Base-by-base conservation (phyloP, 2,329 filamentous ascomycete species). In the Calonectria hawksworthii region DNA sequence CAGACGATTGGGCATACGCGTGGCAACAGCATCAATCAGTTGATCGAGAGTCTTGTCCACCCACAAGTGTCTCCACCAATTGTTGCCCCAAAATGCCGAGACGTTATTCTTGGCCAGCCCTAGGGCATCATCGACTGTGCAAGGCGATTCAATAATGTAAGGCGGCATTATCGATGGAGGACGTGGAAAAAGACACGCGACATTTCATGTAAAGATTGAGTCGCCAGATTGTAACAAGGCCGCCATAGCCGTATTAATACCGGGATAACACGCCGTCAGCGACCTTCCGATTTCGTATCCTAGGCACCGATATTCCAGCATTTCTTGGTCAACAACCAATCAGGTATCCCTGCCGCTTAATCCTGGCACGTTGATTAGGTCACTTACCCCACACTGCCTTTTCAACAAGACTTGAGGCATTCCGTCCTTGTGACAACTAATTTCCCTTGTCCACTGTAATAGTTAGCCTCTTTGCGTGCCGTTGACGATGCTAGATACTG, bases 51-150 rank as follows among this genome's bases (percentile, higher is more conserved):
- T 70, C 38, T 50, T 74, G 0, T 70, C 63, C 4, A 38, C 54
- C 76, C 76, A 80, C n/a, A 74, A 41, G 4, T 74, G 26, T 4
- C 68, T 79, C 78, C 80, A 81, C 78, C 78, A 79, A 10, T 75
- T 47, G 32, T 81, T 68, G 21, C 68, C 66, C 36, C 66, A 76
- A 61, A 79, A 80, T 5, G 78, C 78, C 1, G 72, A 67, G 18
- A 79, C 61, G 13, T 80, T 80, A 56, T 51, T 78, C 23, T 70
- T 72, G 1, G 75, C 77, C 4, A 81, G 61, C 8, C 73, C 68
- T 6, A 63, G 47, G 3, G 64, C 50, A 8, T 77, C 76, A 18
- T 77, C 65, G 0, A 74, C 68, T 0, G 70, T 65, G 13, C 74
- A 77, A 13, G 74, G 70, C 10, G 56, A 70, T 14, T 74, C 47